Percentiles rank a stretch among this genome's conserved stretches.
phyloP scores from a whole-genome alignment of 495 filamentous ascomycete genomes.

The Aspergillus incahuasiensis region DNA sequence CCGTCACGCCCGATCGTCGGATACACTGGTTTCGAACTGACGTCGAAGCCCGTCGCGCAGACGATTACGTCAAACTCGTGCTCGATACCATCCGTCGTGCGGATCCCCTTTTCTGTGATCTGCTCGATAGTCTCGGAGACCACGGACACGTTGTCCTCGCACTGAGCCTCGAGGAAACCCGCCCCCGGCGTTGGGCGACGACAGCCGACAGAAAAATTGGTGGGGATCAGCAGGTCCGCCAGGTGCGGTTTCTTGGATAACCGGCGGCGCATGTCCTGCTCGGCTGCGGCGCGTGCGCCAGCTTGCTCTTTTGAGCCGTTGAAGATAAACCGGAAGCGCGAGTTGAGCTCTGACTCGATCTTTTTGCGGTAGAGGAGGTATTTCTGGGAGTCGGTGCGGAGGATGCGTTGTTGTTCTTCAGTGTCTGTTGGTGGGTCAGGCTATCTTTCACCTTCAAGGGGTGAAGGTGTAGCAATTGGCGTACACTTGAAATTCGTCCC shows the following conservation, averaged over 20 bases:
- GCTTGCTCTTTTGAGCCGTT: background rate
- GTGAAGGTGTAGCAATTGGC: no score
- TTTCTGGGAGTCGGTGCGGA: background rate
- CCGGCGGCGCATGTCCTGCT: background rate
- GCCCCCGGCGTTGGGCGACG: background rate
- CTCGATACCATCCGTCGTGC: slow-evolving; percentile 26
- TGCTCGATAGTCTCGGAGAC: background rate
- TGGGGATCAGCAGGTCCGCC: no score
- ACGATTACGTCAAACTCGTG: slow-evolving; percentile 25
- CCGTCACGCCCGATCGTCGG: slow-evolving; percentile 31
- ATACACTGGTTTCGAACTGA: slow-evolving; percentile 23
- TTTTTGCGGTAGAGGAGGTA: background rate
- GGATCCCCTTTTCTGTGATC: slow-evolving; percentile 29
- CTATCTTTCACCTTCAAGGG: no score
- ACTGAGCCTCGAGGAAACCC: background rate
- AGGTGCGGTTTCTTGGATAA: background rate
- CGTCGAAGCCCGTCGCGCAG: slow-evolving; percentile 34
- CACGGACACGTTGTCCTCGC: background rate
- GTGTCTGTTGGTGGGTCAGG: no score
- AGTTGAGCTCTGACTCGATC: slow-evolving; percentile 1
- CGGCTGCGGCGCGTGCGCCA: background rate
- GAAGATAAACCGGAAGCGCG: background rate
- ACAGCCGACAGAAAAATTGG: background rate
- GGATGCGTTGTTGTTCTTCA: background rate
- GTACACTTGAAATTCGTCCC: background rate